These are phyloP conservation scores for Mucor irregularis DNA, from an alignment of 371 early-diverging fungal genomes.

Conservation along the genomic window DNA sequence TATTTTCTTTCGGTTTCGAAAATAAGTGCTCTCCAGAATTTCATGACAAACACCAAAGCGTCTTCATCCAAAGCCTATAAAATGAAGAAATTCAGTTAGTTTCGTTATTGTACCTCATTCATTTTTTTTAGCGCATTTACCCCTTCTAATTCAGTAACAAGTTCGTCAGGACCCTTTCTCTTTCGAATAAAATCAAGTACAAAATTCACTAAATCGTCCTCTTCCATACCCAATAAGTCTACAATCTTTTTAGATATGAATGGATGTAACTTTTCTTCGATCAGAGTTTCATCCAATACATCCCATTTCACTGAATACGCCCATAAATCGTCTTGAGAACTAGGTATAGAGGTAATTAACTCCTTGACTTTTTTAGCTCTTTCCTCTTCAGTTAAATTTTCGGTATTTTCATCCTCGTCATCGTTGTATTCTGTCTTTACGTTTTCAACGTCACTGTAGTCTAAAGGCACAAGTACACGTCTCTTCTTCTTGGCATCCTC, in stretches of 20 bases:
- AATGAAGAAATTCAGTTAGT: not conserved
- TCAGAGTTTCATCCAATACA: conserved; percentile 61
- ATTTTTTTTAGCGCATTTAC: too few relatives aligned
- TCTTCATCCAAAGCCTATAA: conserved; percentile 80
- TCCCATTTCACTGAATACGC: conserved; percentile 80
- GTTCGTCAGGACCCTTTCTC: conserved; percentile 51
- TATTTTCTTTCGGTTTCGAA: conserved; percentile 78
- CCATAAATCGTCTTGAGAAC: conserved; percentile 75
- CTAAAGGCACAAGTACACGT: conserved; percentile 62
- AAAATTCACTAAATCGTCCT: conserved; percentile 71
- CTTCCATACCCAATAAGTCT: conserved; percentile 74
- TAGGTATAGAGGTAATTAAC: conserved; percentile 74
- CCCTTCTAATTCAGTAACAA: conserved; percentile 70
- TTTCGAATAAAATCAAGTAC: conserved; percentile 64
- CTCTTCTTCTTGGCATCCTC: conserved; percentile 55
- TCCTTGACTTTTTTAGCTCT: conserved; percentile 60
- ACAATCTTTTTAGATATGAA: conserved; percentile 79
- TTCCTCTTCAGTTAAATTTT: conserved; percentile 57
- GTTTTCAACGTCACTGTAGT: conserved; percentile 47
- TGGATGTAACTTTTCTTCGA: conserved; percentile 67
- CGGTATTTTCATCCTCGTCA: not conserved
- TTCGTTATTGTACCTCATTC: too few relatives aligned
- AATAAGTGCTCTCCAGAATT: conserved; percentile 83
- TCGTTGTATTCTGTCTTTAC: conserved; percentile 8
- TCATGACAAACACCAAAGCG: conserved; percentile 79